Conservation (phyloP, 768 basidiomycete genomes). For the Lentinula guzmanii region DNA sequence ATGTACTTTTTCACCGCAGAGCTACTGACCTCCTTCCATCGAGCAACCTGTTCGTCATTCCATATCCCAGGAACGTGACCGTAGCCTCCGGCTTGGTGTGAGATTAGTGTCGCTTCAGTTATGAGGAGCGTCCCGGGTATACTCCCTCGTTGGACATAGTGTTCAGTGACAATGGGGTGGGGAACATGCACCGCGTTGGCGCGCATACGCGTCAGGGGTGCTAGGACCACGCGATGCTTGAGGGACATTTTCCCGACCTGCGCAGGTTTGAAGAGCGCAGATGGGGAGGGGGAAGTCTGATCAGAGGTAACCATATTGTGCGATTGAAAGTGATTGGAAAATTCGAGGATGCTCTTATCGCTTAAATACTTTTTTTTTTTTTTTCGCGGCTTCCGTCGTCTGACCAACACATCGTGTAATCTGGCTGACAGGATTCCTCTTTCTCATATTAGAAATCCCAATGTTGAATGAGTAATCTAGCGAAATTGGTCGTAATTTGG, state of each 20-base stretch:
- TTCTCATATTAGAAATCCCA: neutral
- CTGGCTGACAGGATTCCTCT: neutral
- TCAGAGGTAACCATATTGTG: neutral
- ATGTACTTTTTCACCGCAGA: neutral
- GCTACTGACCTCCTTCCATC: slow-evolving; percentile 13
- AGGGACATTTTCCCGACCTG: slow-evolving; percentile 20
- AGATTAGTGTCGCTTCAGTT: slow-evolving; percentile 34
- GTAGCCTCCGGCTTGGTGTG: slow-evolving; percentile 17
- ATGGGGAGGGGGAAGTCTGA: neutral
- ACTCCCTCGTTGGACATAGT: slow-evolving; percentile 24
- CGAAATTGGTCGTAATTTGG: neutral
- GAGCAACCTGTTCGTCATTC: slow-evolving; percentile 12
- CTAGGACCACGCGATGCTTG: slow-evolving; percentile 27
- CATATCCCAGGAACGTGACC: slow-evolving; percentile 16
- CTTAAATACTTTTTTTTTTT: neutral
- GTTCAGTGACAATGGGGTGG: slow-evolving; percentile 17
- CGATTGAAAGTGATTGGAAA: neutral
- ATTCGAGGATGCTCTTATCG: too few species aligned
- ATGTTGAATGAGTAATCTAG: neutral
- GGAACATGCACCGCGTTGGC: slow-evolving; percentile 18
- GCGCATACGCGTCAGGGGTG: slow-evolving; percentile 27
- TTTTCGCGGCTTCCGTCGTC: neutral
- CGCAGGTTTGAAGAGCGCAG: slow-evolving; percentile 22
- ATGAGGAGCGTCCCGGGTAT: slow-evolving; percentile 30
- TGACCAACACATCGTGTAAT: neutral